Percentiles rank a stretch among this genome's conserved stretches.
Conservation (phyloP, 2,329 filamentous ascomycete species). For the Laburnicola sp. region DNA sequence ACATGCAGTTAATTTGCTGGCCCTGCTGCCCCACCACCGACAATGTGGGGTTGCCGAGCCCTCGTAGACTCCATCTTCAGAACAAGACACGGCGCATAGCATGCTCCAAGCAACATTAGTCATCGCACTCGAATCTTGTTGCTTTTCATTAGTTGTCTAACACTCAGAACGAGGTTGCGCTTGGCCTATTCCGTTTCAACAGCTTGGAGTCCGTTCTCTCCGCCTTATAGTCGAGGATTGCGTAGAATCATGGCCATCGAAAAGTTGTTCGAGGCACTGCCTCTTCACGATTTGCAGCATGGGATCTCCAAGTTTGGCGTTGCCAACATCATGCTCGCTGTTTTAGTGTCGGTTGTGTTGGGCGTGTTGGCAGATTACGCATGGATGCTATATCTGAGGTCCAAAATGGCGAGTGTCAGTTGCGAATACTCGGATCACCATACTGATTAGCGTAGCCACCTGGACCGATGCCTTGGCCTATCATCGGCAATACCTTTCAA, state of each 20-base stretch:
- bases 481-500: conserved; percentile 60
- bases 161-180: not conserved
- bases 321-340: conserved; percentile 25
- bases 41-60: conserved; percentile 32
- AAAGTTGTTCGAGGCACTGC: conserved; percentile 33
- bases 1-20: conserved; percentile 26
- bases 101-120: not conserved
- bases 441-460: conserved; percentile 50
- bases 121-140: not conserved
- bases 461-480: conserved; percentile 57
- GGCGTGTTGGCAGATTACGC: conserved; percentile 50
- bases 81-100: not conserved
- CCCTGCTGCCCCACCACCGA: conserved; percentile 30
- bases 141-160: not conserved
- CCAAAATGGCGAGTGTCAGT: conserved; percentile 48
- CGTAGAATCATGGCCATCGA: conserved; percentile 33
- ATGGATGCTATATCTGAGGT: conserved; percentile 55
- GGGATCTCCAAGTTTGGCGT: conserved; percentile 36
- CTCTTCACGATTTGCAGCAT: conserved; percentile 36
- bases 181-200: not conserved
- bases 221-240: not conserved
- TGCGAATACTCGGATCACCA: not conserved
- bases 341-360: conserved; percentile 27
- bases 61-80: conserved; percentile 1
- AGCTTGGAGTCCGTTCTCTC: not conserved